These are phyloP conservation scores for Fulvia fulva DNA, from an alignment of 2,329 filamentous ascomycete species.

Conservation along the genomic window DNA sequence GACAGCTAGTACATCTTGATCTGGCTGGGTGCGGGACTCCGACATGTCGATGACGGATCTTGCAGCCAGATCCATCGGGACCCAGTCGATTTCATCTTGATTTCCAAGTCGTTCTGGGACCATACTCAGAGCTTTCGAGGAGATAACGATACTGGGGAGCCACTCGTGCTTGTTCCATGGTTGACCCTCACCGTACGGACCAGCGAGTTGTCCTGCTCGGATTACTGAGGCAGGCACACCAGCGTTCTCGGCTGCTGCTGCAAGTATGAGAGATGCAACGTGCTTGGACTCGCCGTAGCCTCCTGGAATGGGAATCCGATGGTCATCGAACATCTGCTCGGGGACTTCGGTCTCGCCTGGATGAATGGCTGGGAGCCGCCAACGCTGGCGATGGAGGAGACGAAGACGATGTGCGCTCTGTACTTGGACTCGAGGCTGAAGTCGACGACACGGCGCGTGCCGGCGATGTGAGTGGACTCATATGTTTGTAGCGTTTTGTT, in stretches of 20 bases:
- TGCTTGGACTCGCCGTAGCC: constrained; percentile 40
- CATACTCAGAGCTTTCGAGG: constrained; percentile 36
- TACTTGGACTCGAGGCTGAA: constrained; percentile 24
- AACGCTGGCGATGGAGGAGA: constrained; percentile 38
- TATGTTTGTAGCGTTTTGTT: constrained; percentile 33
- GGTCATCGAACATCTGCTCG: constrained; percentile 30
- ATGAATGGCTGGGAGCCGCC: constrained; percentile 22
- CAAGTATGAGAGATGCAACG: constrained; percentile 33
- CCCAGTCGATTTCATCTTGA: constrained; percentile 40
- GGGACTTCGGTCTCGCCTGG: constrained; percentile 26
- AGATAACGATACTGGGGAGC: constrained; percentile 41
- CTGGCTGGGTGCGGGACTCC: neutral
- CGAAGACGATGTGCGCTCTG: constrained; percentile 34
- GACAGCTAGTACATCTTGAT: constrained; percentile 16
- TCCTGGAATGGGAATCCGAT: constrained; percentile 27
- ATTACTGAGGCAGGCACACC: constrained; percentile 23
- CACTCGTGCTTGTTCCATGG: constrained; percentile 43
- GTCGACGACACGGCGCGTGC: constrained; percentile 28
- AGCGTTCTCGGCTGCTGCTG: constrained; percentile 26
- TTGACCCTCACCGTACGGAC: constrained; percentile 15
- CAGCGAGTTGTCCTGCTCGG: constrained; percentile 28
- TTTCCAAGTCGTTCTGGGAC: constrained; percentile 38
- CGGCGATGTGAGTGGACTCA: constrained; percentile 30
- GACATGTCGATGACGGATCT: constrained; percentile 24
- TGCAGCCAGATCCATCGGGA: constrained; percentile 42